Base-by-base conservation (phyloP, 179 eudicot genomes). In the Silene noctiflora region DNA sequence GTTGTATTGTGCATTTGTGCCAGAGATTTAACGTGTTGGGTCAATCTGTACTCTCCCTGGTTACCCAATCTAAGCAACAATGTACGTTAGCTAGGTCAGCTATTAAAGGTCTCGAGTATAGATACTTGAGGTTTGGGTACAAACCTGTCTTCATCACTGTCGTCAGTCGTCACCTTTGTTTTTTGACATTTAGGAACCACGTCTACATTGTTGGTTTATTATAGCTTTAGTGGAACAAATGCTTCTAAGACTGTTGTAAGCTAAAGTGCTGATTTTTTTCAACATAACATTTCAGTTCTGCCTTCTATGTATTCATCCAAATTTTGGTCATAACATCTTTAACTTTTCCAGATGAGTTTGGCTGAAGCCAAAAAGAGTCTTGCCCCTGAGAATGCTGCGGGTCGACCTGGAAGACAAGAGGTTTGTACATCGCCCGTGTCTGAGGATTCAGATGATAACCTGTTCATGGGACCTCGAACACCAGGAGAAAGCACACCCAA, bases 311-410 rank as follows among this genome's bases (percentile, higher is more conserved):
- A 46, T 46, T 46, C 3, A 46, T 44, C 16, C 53, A 46, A 46
- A 46, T 46, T 2, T 46, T 46, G 53, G 25, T 62, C 70, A n/a
- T 61, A 61, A 46, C 60, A 13, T 59, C 48, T 73, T 65, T 21
- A 56, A 13, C 33, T 59, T 22, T 70, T 88, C 87, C 87, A 93
- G 98, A 83, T 68, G 81, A 84, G 88, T 78, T 86, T 93, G 67
- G 87, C 89, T 60, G 90, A 88, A 76, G 89, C 88, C 33, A 86
- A 85, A 79, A 84, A 73, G 77, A 84, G 84, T 75, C 81, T 83
- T 29, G 75, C 80, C 70, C 73, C 82, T 22, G 87, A 86, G 70
- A 79, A 80, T 65, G 63, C 75, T 62, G 74, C 80, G 17, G 86
- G 84, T 68, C 90, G 76, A 84, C 85, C 79, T 22, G 86, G 82